Evolutionary conservation across 2,329 filamentous ascomycete genomes (phyloP).

Genomic region (Leptodontidium sp.): DNA sequence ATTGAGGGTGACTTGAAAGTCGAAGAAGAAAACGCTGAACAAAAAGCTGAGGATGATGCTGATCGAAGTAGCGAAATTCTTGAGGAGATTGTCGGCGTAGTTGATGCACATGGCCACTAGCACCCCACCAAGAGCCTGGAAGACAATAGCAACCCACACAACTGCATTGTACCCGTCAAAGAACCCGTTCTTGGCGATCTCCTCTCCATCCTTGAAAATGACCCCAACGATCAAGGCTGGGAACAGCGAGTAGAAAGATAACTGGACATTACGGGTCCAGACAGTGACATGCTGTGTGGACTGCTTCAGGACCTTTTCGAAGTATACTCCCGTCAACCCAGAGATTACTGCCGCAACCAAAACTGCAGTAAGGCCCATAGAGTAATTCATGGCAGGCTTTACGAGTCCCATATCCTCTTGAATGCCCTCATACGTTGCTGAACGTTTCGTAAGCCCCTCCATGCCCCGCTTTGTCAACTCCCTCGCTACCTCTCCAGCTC

Average conservation of each 20-base stretch:
- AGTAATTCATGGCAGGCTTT: slow-evolving; percentile 72
- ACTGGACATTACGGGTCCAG: slow-evolving; percentile 94
- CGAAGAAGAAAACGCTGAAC: slow-evolving; percentile 85
- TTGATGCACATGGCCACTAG: slow-evolving; percentile 84
- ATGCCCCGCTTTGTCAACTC: slow-evolving; percentile 60
- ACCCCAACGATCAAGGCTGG: slow-evolving; percentile 88
- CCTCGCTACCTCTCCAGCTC: slow-evolving; percentile 57
- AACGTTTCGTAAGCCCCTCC: slow-evolving; percentile 64
- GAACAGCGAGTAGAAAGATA: slow-evolving; percentile 93
- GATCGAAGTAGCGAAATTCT: slow-evolving; percentile 92
- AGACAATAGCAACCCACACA: slow-evolving; percentile 84
- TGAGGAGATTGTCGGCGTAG: slow-evolving; percentile 88
- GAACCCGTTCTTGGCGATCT: slow-evolving; percentile 85
- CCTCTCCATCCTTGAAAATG: slow-evolving; percentile 83
- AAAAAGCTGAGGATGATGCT: slow-evolving; percentile 89
- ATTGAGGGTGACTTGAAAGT: slow-evolving; percentile 75
- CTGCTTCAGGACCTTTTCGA: slow-evolving; percentile 92
- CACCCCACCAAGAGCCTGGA: slow-evolving; percentile 86
- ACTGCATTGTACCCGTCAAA: slow-evolving; percentile 94
- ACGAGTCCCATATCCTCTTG: slow-evolving; percentile 65
- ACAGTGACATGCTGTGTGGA: slow-evolving; percentile 78
- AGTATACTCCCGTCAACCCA: slow-evolving; percentile 85
- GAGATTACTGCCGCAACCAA: slow-evolving; percentile 81
- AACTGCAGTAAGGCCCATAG: slow-evolving; percentile 80
- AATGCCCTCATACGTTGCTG: slow-evolving; percentile 91